Evolutionary conservation across 2,329 filamentous ascomycete genomes (phyloP).

Genomic region (Penicillium sclerotiorum): DNA sequence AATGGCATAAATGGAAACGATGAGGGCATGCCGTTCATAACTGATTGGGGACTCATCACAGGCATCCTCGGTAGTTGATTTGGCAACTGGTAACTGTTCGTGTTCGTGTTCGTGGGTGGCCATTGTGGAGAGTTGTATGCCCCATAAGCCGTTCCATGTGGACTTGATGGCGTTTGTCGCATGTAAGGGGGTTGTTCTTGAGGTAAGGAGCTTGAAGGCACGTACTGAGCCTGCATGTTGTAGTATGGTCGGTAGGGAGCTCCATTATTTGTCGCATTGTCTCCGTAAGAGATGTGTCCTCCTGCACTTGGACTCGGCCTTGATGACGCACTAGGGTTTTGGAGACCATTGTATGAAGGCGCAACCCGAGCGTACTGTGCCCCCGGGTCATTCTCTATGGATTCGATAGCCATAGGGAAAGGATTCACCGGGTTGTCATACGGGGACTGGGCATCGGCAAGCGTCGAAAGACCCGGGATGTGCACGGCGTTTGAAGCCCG

Average conservation of each 20-base stretch:
- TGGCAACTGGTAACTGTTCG: background rate
- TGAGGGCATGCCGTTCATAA: slow-evolving; percentile 5
- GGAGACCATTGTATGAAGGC: background rate
- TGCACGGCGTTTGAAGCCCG: slow-evolving; percentile 13
- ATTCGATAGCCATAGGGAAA: slow-evolving; percentile 1
- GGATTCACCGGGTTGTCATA: slow-evolving; percentile 6
- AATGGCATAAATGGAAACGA: slow-evolving; percentile 16
- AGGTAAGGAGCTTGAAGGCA: background rate
- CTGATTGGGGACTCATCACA: slow-evolving; percentile 13
- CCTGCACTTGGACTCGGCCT: background rate
- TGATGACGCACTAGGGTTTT: background rate
- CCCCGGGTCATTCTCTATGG: background rate
- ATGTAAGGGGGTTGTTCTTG: background rate
- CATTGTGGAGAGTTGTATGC: slow-evolving; percentile 10
- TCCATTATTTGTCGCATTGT: background rate
- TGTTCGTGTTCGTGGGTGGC: background rate
- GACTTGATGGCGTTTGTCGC: too few species aligned
- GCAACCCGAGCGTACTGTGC: background rate
- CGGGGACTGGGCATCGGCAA: background rate
- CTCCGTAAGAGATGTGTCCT: background rate
- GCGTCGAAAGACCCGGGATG: background rate
- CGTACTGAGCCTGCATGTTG: background rate
- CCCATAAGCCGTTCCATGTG: too few species aligned
- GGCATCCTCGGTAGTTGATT: slow-evolving; percentile 4
- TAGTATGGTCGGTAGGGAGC: background rate